Evolutionary conservation across 768 basidiomycete species (phyloP).

Genomic region (Boletus barrowsii): DNA sequence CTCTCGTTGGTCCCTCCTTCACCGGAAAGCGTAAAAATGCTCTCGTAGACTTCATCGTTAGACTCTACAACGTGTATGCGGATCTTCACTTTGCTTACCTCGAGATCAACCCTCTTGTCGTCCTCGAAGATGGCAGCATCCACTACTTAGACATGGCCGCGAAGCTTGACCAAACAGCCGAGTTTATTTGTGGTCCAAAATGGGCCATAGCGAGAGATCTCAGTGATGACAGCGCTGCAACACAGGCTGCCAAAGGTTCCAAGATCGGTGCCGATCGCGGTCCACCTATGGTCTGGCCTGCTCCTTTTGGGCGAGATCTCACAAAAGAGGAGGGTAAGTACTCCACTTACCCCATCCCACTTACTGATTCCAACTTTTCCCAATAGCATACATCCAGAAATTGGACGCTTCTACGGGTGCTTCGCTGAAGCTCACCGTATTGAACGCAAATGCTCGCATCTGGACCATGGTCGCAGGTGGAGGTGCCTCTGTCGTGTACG

Average conservation of each 20-base stretch:
- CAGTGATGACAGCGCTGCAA: conserved; percentile 53
- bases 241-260: conserved; percentile 33
- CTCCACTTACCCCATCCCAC: fast-evolving
- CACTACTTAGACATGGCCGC: conserved; percentile 99
- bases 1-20: conserved; percentile 75
- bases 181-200: conserved; percentile 96
- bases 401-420: conserved; percentile 96
- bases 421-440: conserved; percentile 94
- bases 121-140: conserved; percentile 79
- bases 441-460: conserved; percentile 91
- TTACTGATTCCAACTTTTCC: not conserved
- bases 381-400: conserved; percentile 90
- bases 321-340: conserved; percentile 81
- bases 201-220: conserved; percentile 97
- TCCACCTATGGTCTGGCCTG: conserved; percentile 95
- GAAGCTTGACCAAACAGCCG: conserved; percentile 98
- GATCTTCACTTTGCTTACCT: conserved; percentile 99
- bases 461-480: conserved; percentile 99
- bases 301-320: conserved; percentile 94
- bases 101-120: conserved; percentile 98
- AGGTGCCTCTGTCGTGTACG: conserved; percentile 70
- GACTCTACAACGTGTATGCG: conserved; percentile 96
- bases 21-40: conserved; percentile 85
- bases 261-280: conserved; percentile 86
- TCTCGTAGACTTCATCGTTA: conserved; percentile 90